Evolutionary conservation across 352 stramenopile genomes (phyloP).

Genomic region (Pythium aquatile): DNA sequence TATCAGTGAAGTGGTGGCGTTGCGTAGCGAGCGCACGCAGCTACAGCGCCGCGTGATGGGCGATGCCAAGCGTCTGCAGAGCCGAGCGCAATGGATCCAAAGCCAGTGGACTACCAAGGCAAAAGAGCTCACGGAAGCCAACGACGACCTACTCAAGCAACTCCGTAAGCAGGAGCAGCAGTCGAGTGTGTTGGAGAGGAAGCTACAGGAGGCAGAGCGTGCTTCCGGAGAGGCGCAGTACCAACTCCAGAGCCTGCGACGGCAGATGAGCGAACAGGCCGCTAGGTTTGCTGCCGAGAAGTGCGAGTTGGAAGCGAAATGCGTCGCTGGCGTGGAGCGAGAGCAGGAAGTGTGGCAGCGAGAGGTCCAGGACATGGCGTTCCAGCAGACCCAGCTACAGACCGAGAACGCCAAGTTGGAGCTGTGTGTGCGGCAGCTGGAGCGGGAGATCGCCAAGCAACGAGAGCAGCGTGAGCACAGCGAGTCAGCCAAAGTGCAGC

Average conservation of each 20-base stretch:
- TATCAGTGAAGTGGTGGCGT: conserved; percentile 32
- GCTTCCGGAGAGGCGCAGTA: conserved; percentile 30
- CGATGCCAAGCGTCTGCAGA: conserved; percentile 44
- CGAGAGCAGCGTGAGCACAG: conserved; percentile 39
- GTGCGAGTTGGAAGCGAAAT: conserved; percentile 37
- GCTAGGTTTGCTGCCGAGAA: conserved; percentile 29
- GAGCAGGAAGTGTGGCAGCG: conserved; percentile 61
- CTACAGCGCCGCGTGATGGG: conserved; percentile 37
- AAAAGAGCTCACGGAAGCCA: conserved; percentile 35
- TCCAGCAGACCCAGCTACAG: conserved; percentile 50
- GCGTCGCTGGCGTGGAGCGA: conserved; percentile 33
- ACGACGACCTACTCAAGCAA: conserved; percentile 38
- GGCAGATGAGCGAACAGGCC: conserved; percentile 36
- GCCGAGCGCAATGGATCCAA: conserved; percentile 37
- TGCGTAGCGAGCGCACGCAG: conserved; percentile 45
- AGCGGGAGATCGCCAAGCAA: conserved; percentile 55
- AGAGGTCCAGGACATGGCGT: conserved; percentile 50
- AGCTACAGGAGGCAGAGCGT: conserved; percentile 32
- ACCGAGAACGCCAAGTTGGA: conserved; percentile 61
- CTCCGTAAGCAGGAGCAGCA: conserved; percentile 21
- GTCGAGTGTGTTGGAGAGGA: conserved; percentile 19
- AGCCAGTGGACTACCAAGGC: conserved; percentile 49
- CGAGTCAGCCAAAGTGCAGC: conserved; percentile 44
- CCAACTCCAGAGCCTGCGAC: conserved; percentile 40
- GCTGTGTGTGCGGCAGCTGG: conserved; percentile 51